Evolutionary conservation across 805 yeast genomes (phyloP).

Genomic region (Jamesozyma piceae): DNA sequence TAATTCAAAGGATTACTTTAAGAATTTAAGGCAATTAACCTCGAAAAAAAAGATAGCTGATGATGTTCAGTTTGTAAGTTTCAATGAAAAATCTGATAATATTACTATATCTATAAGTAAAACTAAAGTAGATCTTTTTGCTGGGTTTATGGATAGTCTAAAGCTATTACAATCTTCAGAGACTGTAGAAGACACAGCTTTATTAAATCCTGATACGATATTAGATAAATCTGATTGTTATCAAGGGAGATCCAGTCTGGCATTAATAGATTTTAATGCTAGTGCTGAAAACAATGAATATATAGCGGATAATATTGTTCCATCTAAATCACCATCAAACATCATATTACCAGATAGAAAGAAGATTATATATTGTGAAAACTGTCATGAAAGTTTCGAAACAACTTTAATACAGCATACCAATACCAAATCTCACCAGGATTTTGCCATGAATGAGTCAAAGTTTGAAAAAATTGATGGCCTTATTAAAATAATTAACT

Average conservation of each 20-base stretch:
- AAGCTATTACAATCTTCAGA: no score
- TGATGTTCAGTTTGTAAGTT: constrained; percentile 6
- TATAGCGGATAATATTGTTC: no score
- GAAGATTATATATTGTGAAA: no score
- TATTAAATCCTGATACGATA: no score
- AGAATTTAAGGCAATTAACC: constrained; percentile 1
- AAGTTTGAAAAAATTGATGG: constrained; percentile 72
- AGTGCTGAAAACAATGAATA: no score
- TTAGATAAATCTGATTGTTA: no score
- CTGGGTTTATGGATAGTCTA: no score
- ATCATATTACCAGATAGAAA: neutral
- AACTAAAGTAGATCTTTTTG: neutral
- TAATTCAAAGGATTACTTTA: constrained; percentile 4
- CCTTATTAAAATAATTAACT: constrained; percentile 35
- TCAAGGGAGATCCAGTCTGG: neutral
- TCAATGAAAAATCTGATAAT: constrained; percentile 3
- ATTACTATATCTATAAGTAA: constrained; percentile 1
- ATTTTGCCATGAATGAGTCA: constrained; percentile 59
- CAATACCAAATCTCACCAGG: constrained; percentile 54
- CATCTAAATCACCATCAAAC: neutral
- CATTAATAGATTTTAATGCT: neutral
- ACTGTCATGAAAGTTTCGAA: constrained; percentile 74
- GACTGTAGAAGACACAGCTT: no score
- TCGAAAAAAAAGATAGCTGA: constrained; percentile 5
- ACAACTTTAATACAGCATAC: constrained; percentile 65